Evolutionary conservation across 75 land plant species (phyloP), one percentile per base, ranked within the genome.

Genomic region (Larix kaempferi): DNA sequence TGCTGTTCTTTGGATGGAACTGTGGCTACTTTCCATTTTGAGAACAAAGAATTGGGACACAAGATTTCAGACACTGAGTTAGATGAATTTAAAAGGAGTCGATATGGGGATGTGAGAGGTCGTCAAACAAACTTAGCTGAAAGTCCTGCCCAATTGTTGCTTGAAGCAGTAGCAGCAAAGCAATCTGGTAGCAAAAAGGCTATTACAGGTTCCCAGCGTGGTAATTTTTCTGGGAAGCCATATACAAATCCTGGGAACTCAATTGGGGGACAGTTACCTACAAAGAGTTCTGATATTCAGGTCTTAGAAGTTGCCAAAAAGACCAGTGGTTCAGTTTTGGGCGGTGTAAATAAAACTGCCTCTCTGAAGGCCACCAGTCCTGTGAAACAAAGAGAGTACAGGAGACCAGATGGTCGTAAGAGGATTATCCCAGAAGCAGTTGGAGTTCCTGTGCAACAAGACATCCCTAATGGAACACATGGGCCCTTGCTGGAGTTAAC

Each of bases 1-100:
- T 96, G 98, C 66, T 97, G 99, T 77, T 97, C 99, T 44, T 87
- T 97, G 78, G 99, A 97, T 86, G 99, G 99, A 44, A 82, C 95
- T 56, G 88, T 94, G 52, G 98, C 98, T 17, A 86, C 87, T 8
- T 97, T 97, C 77, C 88, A 89, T 81, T 97, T 97, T 88, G 99
- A 97, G 67, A 89, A 80, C 33, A 94, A 89, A 84, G 99, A 97
- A 76, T 71, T 97, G 74, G 99, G 99, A 11, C 75, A 91, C 23
- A 88, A 84, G 75, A 66, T 97, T 74, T 85, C 85, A 63, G 98
- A 97, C 77, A 65, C 78, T 52, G 95, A 97, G 81, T 83, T 97
- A 80, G 93, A 97, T 77, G 95, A 92, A 59, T 77, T 97, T 39
- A 97, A 92, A 77, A 91, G 78, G 78, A 94, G 79, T 64, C 91